A percentile compares a stretch with the other conserved stretches of the same genome.
These are phyloP conservation scores for Thermoascus crustaceus DNA, from an alignment of 2,329 filamentous ascomycete species.

Conservation along the genomic window DNA sequence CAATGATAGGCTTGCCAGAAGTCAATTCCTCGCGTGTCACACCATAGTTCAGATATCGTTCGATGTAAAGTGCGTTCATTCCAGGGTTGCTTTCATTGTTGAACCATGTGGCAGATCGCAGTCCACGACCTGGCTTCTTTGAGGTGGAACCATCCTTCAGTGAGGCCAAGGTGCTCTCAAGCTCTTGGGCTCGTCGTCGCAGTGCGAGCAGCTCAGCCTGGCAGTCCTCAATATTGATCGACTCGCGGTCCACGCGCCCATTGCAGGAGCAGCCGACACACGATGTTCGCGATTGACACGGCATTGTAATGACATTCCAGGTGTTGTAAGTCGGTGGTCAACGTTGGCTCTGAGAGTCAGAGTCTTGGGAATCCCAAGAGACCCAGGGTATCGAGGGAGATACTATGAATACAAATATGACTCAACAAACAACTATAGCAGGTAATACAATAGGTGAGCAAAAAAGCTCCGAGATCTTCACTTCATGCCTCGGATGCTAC, in stretches of 20 bases:
- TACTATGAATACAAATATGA: no score
- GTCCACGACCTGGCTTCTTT: conserved; percentile 15
- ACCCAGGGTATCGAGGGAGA: no score
- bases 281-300: conserved; percentile 16
- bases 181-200: conserved; percentile 29
- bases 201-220: conserved; percentile 32
- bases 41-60: conserved; percentile 45
- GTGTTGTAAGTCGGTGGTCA: conserved; percentile 3
- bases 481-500: no score
- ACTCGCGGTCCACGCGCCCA: conserved; percentile 10
- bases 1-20: conserved; percentile 44
- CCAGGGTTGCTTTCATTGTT: conserved; percentile 35
- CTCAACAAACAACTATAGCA: no score
- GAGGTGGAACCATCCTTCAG: conserved; percentile 15
- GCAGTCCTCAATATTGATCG: conserved; percentile 34
- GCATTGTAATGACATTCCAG: conserved; percentile 8
- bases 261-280: conserved; percentile 29
- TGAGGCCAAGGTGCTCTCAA: conserved; percentile 25
- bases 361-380: no score
- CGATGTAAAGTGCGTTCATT: conserved; percentile 42
- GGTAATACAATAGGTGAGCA: no score
- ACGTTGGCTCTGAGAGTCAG: no score
- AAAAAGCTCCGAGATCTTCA: no score
- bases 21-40: conserved; percentile 43
- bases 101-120: conserved; percentile 41